A percentile compares a stretch with the other conserved stretches of the same genome.
Conservation (phyloP, 768 basidiomycete genomes). For the Pholiota conissans region DNA sequence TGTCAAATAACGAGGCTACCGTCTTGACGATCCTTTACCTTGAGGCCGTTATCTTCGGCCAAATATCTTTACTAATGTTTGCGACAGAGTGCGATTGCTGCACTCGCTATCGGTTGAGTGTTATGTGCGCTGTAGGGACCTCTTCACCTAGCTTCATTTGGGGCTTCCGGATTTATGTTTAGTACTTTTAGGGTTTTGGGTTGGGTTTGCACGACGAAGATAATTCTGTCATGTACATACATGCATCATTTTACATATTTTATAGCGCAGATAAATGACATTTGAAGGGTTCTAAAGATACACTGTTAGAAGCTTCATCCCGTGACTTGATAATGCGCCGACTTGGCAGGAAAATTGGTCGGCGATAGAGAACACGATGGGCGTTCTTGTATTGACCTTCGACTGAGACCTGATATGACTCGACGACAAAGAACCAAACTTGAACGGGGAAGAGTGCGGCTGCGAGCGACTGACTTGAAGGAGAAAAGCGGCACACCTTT, state of each 20-base stretch:
- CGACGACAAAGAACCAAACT: background rate
- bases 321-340: background rate
- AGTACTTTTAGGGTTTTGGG: no score
- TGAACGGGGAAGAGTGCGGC: background rate
- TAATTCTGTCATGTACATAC: background rate
- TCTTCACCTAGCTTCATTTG: no score
- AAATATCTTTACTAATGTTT: background rate
- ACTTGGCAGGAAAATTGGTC: background rate
- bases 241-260: background rate
- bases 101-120: no score
- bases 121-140: no score
- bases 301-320: background rate
- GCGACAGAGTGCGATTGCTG: no score
- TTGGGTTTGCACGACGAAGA: background rate
- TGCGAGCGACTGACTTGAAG: background rate
- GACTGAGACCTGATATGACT: background rate
- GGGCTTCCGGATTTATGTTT: no score
- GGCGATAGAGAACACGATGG: background rate
- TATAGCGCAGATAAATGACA: background rate
- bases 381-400: background rate
- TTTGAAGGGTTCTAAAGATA: background rate
- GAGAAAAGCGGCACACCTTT: background rate
- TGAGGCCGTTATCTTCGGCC: background rate
- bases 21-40: background rate
- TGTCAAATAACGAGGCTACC: background rate